These are phyloP conservation scores for Colletotrichum noveboracense DNA, from an alignment of 2,329 filamentous ascomycete species.

Conservation along the genomic window DNA sequence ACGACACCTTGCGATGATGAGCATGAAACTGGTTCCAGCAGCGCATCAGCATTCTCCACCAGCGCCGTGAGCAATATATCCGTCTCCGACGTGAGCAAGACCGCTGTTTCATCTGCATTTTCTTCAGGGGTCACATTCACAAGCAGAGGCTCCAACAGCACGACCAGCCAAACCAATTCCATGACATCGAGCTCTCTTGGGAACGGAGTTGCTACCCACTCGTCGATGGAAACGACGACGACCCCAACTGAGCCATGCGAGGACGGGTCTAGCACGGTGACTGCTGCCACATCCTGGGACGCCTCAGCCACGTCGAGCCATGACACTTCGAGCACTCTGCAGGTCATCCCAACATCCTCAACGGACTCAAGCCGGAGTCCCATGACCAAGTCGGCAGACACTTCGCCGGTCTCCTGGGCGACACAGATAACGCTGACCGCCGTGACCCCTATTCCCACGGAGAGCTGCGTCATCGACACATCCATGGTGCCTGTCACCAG, in stretches of 20 bases:
- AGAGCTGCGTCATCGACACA: slow-evolving; percentile 36
- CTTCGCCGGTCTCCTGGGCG: background rate
- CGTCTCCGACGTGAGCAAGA: background rate
- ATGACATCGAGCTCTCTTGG: background rate
- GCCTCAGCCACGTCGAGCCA: background rate
- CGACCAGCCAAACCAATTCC: background rate
- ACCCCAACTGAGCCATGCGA: background rate
- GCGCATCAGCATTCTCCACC: background rate
- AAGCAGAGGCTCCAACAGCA: background rate
- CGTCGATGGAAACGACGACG: background rate
- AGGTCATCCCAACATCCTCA: too few relatives aligned
- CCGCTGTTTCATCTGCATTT: background rate
- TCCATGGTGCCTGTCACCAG: slow-evolving; percentile 34
- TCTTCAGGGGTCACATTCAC: background rate
- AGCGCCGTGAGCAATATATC: background rate
- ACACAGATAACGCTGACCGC: slow-evolving; percentile 14
- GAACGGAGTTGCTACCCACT: background rate
- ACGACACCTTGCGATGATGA: background rate
- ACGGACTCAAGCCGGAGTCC: background rate
- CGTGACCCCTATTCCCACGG: background rate
- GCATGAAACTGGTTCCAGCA: background rate
- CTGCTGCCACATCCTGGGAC: background rate
- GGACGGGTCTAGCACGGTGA: background rate
- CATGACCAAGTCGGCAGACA: background rate
- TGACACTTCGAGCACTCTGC: background rate